A percentile compares a stretch with the other conserved stretches of the same genome.
Conservation (phyloP, 75 land plant genomes). For the Isoetes taiwanensis region DNA sequence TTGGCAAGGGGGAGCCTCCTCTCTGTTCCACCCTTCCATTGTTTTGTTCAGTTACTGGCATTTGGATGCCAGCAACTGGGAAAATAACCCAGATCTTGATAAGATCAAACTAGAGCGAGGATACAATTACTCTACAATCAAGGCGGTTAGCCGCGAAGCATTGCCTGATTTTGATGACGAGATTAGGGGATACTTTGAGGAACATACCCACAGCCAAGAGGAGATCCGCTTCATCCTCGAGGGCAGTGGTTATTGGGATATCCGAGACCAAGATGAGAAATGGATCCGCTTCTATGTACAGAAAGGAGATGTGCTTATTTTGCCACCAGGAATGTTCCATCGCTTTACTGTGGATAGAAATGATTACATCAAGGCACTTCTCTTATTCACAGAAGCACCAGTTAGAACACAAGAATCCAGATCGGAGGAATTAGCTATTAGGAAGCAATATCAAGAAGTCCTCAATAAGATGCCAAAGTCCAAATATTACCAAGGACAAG, state of each 20-base stretch:
- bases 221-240: slow-evolving; percentile 4
- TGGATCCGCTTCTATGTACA: background rate
- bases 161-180: background rate
- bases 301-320: background rate
- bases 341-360: background rate
- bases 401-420: background rate
- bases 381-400: slow-evolving; percentile 1
- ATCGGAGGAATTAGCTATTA: no score
- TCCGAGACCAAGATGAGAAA: background rate
- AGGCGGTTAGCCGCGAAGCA: background rate
- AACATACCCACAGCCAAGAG: background rate
- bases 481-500: no score
- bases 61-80: background rate
- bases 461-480: no score
- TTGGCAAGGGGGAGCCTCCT: no score
- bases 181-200: background rate
- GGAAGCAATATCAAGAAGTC: no score
- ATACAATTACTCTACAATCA: background rate
- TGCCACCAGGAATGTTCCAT: background rate
- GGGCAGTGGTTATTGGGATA: slow-evolving; percentile 2
- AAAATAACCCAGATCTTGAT: background rate
- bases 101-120: background rate
- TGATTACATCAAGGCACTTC: slow-evolving; percentile 4
- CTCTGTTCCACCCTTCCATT: no score
- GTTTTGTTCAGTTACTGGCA: no score